Percentiles rank a stretch among this genome's conserved stretches.
Evolutionary conservation across 2,329 filamentous ascomycete genomes (phyloP).

Genomic region (Arachnopeziza araneosa): DNA sequence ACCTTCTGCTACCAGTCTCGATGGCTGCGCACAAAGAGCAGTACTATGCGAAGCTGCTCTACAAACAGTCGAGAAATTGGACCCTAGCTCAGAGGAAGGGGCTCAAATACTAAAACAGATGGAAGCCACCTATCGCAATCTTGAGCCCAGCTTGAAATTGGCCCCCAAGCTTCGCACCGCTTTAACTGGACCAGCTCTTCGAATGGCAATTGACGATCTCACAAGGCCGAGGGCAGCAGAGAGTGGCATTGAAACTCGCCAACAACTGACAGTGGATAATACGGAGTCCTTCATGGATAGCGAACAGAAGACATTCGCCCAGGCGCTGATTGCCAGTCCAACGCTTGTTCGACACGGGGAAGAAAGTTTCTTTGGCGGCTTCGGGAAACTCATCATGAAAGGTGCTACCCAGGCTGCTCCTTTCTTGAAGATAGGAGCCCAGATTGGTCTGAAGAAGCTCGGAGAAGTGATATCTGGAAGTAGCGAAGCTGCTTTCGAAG

Average conservation of each 20-base stretch:
- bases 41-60: neutral
- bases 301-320: neutral
- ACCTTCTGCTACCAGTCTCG: neutral
- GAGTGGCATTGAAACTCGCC: neutral
- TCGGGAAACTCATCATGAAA: neutral
- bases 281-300: neutral
- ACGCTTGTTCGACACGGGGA: neutral
- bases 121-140: neutral
- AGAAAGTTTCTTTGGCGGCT: neutral
- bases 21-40: neutral
- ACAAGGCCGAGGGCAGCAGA: neutral
- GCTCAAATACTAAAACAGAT: neutral
- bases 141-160: neutral
- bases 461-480: neutral
- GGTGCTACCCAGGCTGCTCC: neutral
- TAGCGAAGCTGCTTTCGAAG: neutral
- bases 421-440: neutral
- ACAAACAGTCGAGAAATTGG: neutral
- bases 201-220: neutral
- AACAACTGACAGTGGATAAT: neutral
- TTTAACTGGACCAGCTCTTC: neutral
- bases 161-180: neutral
- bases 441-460: neutral
- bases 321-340: neutral
- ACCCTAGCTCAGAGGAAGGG: neutral